phyloP scores from a whole-genome alignment of 805 yeast species.

The Starmerella vaccinii region DNA sequence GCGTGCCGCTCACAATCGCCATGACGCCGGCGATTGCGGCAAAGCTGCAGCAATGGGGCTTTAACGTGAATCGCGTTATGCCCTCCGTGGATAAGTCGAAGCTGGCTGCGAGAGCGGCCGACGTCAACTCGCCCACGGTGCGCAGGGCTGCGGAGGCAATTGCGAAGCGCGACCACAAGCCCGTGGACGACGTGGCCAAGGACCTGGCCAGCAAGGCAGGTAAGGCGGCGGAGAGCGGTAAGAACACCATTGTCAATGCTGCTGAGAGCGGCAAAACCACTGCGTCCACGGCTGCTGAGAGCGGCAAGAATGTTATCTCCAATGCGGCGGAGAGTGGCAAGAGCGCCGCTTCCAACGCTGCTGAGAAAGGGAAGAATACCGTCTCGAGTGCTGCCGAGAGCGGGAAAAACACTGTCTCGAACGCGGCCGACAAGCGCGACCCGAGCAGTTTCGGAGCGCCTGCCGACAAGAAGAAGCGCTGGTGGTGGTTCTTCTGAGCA shows the following conservation, averaged over 20 bases:
- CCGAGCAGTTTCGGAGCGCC: constrained; percentile 8
- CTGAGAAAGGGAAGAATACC: no score
- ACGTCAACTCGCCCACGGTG: constrained; percentile 11
- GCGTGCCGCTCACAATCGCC: constrained; percentile 87
- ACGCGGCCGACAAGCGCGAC: neutral
- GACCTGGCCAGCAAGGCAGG: neutral
- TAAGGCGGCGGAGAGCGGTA: constrained; percentile 2
- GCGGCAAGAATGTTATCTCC: no score
- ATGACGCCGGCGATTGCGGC: constrained; percentile 72
- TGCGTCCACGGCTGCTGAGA: no score
- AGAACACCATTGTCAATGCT: neutral
- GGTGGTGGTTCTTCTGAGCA: constrained; percentile 11
- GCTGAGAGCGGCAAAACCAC: no score
- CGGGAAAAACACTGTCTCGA: no score
- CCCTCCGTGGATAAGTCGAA: constrained; percentile 21
- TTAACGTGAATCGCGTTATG: constrained; percentile 47
- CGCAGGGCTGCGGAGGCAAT: constrained; percentile 11
- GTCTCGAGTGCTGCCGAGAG: no score
- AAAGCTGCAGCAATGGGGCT: constrained; percentile 63
- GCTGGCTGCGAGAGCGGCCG: constrained; percentile 15
- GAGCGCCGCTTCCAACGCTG: neutral
- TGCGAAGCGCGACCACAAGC: neutral
- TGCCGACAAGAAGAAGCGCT: constrained; percentile 7
- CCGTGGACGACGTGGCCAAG: constrained; percentile 7
- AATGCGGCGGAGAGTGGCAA: constrained; percentile 4